Evolutionary conservation across 2,329 filamentous ascomycete species (phyloP).

Genomic region (Aspergillaceae sp.): DNA sequence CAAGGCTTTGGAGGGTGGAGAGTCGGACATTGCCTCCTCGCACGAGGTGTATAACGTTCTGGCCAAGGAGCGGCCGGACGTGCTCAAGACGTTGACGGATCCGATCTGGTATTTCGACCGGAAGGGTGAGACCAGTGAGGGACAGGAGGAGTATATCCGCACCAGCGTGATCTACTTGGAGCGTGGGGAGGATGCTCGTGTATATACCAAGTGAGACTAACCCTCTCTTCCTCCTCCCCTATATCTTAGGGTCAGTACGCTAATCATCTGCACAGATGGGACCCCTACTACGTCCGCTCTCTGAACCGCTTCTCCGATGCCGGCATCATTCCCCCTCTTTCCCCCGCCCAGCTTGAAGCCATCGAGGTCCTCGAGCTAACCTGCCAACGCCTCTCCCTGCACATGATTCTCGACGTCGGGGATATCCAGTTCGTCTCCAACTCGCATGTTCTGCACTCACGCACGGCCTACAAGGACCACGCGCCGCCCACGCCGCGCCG

Average conservation of each 20-base stretch:
- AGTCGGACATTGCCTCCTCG: slow-evolving; percentile 70
- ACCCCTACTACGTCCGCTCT: slow-evolving; percentile 78
- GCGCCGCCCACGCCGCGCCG: slow-evolving; percentile 60
- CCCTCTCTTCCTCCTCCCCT: not conserved
- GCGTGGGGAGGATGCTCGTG: slow-evolving; percentile 53
- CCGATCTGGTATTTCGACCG: slow-evolving; percentile 90
- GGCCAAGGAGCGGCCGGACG: slow-evolving; percentile 65
- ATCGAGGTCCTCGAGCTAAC: slow-evolving; percentile 64
- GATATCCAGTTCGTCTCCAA: slow-evolving; percentile 85
- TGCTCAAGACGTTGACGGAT: slow-evolving; percentile 63
- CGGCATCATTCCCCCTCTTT: slow-evolving; percentile 65
- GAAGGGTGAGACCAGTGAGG: slow-evolving; percentile 70
- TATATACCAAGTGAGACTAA: slow-evolving; percentile 57
- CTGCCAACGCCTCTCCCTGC: slow-evolving; percentile 62
- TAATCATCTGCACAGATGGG: slow-evolving; percentile 48
- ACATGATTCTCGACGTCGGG: slow-evolving; percentile 79
- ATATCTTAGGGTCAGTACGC: not conserved
- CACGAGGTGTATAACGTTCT: slow-evolving; percentile 78
- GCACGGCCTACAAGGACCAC: slow-evolving; percentile 70
- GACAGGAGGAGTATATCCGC: slow-evolving; percentile 65
- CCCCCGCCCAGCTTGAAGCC: slow-evolving; percentile 59
- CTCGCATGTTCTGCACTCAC: slow-evolving; percentile 68
- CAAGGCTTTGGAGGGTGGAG: slow-evolving; percentile 70
- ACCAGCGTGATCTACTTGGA: slow-evolving; percentile 71
- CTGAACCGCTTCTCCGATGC: slow-evolving; percentile 64